phyloP scores from a whole-genome alignment of 768 basidiomycete genomes.

The Lyophyllum semitale region DNA sequence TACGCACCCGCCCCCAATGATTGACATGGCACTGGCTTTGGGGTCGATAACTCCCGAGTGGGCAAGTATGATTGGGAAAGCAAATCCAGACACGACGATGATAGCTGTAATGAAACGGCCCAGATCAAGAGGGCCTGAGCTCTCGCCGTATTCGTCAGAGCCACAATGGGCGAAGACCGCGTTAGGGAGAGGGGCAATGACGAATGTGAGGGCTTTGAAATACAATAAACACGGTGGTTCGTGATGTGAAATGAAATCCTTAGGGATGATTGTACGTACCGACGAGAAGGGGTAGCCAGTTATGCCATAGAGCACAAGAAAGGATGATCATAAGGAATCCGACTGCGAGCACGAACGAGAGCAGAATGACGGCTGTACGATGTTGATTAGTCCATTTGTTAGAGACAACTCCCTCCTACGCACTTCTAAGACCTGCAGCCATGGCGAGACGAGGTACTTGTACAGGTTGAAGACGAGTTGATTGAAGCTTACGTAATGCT shows the following conservation, averaged over 20 bases:
- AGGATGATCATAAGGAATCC: constrained; percentile 99
- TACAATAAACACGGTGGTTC: constrained; percentile 2
- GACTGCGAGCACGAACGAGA: constrained; percentile 95
- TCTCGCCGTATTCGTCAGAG: constrained; percentile 82
- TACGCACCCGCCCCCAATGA: constrained; percentile 86
- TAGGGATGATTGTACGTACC: constrained; percentile 55
- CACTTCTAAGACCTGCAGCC: constrained; percentile 75
- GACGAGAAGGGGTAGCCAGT: constrained; percentile 96
- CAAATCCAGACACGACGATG: constrained; percentile 91
- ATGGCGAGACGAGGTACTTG: constrained; percentile 29
- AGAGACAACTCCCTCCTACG: constrained; percentile 21
- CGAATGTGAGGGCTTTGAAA: constrained; percentile 82
- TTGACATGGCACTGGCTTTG: constrained; percentile 91
- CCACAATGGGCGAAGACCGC: constrained; percentile 93
- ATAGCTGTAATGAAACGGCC: constrained; percentile 93
- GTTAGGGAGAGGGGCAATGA: constrained; percentile 94
- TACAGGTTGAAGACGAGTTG: background rate
- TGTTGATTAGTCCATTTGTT: background rate
- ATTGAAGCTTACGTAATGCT: constrained; percentile 7
- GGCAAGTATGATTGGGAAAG: constrained; percentile 87
- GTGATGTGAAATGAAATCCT: background rate
- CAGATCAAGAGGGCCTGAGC: constrained; percentile 76
- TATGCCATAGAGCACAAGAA: constrained; percentile 92
- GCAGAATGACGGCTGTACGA: constrained; percentile 83
- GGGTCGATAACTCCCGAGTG: constrained; percentile 87